Evolutionary conservation across 1,284 basidiomycete species (phyloP), one percentile per base, ranked within the genome.

Genomic region (Xanthoconium separans): DNA sequence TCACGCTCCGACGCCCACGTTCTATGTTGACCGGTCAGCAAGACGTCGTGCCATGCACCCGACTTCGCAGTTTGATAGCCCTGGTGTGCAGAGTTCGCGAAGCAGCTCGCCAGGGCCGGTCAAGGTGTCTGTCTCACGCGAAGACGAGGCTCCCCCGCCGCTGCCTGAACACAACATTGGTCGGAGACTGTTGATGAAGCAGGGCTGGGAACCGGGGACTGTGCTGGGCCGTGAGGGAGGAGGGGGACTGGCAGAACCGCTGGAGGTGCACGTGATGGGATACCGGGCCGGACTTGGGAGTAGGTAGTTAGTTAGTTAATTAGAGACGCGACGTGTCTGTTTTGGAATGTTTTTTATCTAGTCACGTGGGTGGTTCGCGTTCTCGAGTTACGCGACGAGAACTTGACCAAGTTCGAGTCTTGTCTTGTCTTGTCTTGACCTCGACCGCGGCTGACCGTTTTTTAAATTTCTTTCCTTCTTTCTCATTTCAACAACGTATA

Each of bases 171-270:
- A 75, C n/a, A 90, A 88, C 61, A 72, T 90, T 47, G 88, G 88
- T 1, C 82, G 86, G 61, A 77, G 73, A 39, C 71, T 91, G 42
- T 74, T 90, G 4, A 71, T 82, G 68, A 85, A 84, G 65, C 87
- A 89, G 68, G 87, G 88, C 2, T 91, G 89, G 88, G 70, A 74
- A 27, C 87, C 86, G 16, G 89, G 88, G 8, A 79, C 75, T 24
- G 71, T 76, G 7, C 77, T 90, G 15, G 87, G 85, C 13, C 49
- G 66, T 36, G 66, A 64, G 31, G 66, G 73, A 22, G 66, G 73
- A 22, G 70, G 64, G 30, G 76, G 75, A n/a, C 70, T 85, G 22
- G 67, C 81, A 18, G 82, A 81, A 37, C 87, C 87, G 3, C 66
- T 89, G 8, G 72, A 81, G 56, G 67, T 81, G 7, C 75, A 66